A percentile compares a stretch with the other conserved stretches of the same genome.
These are phyloP conservation scores for Naegleria lovaniensis DNA, from an alignment of 208 protist species.

Conservation along the genomic window DNA sequence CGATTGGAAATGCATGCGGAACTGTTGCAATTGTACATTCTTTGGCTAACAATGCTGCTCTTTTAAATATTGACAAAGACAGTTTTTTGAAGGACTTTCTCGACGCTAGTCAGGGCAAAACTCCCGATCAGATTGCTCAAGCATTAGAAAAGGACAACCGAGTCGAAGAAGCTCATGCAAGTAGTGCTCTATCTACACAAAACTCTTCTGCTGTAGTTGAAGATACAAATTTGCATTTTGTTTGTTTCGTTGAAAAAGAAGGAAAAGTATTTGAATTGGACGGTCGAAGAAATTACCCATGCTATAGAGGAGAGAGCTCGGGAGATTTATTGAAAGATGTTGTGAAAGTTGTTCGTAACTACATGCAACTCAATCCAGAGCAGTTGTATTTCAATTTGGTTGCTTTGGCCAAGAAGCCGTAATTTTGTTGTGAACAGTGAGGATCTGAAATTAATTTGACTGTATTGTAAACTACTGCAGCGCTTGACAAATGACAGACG, in stretches of 20 bases:
- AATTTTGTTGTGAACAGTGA: too few species aligned
- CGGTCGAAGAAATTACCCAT: conserved; percentile 68
- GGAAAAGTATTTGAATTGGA: conserved; percentile 84
- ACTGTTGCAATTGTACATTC: conserved; percentile 84
- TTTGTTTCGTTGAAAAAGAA: conserved; percentile 71
- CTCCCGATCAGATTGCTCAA: conserved; percentile 43
- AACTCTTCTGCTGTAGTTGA: conserved; percentile 56
- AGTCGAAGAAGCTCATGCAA: conserved; percentile 57
- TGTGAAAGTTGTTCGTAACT: conserved; percentile 58
- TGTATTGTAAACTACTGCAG: too few species aligned
- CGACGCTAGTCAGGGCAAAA: conserved; percentile 26
- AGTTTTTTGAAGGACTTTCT: conserved; percentile 47
- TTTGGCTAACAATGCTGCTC: conserved; percentile 75
- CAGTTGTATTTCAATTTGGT: conserved; percentile 50
- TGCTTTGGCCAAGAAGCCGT: conserved; percentile 32
- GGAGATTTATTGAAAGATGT: conserved; percentile 61
- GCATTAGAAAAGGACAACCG: conserved; percentile 45
- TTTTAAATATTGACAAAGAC: conserved; percentile 40
- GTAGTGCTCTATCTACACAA: conserved; percentile 59
- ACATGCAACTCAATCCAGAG: conserved; percentile 59
- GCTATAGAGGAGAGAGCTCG: conserved; percentile 65
- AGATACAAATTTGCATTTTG: conserved; percentile 83
- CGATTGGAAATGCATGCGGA: conserved; percentile 79
- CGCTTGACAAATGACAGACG: too few species aligned
- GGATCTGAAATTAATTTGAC: too few species aligned